Base-by-base conservation (phyloP, 2,329 filamentous ascomycete genomes). In the Penicillium hesseltinei region DNA sequence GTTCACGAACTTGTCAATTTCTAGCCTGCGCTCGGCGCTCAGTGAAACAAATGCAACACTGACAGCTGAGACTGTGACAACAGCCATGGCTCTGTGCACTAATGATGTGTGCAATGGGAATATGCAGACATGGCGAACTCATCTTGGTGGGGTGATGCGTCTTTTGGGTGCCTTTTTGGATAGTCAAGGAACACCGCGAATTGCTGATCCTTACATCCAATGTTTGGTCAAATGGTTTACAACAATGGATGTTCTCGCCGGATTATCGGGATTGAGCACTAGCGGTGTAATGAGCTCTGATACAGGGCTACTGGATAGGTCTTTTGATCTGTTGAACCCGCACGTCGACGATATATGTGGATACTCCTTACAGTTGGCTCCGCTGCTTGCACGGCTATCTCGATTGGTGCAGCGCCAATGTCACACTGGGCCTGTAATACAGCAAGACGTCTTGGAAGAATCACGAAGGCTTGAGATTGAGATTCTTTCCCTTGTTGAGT, bases 41-140 rank as follows among this genome's bases (percentile, higher is more conserved):
- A 53, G 19, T 23, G 52, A 64, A 13, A 23, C 47, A 1, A 35
- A 58, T 5, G 57, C 60, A 31, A 56, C 50, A 15, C 42, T 66
- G 13, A 66, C 58, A n/a, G 46, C 63, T 4, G 64, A 69, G 43
- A 69, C 65, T 13, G 52, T 67, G 13, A 65, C 63, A 11, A 70
- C 69, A 19, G 69, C 69, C 23, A 70, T 72, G 62, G 59, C 65
- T 3, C 48, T 72, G 7, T 72, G 69, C 50, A 72, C 69, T 2
- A 71, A 69, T 52, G 70, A 72, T 62, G 68, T 72, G n/a, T 71
- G 69, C 31, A 70, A 71, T 56, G 70, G 70, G 1, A 66, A 71
- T 35, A 64, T 67, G 58, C 57, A 66, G 11, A 55, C 64, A 29
- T 70, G 69, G 66, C 50, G 61, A 8, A 63, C 62, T 7, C 69